Evolutionary conservation across 2,329 filamentous ascomycete species (phyloP).

Genomic region (Diplodia intermedia): DNA sequence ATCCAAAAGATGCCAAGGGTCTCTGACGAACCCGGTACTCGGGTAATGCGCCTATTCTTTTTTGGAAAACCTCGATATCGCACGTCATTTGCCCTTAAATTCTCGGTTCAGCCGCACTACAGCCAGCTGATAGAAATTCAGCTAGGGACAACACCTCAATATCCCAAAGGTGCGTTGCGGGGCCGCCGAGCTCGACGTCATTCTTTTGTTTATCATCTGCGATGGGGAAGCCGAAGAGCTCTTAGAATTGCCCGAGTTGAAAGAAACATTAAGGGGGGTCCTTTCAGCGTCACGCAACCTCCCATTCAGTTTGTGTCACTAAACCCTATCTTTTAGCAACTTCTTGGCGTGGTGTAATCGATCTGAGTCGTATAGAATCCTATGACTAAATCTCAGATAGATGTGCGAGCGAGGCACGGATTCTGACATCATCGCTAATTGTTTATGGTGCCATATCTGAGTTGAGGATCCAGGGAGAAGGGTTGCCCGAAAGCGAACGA

Average conservation of each 20-base stretch:
- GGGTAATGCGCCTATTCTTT: neutral
- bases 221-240: neutral
- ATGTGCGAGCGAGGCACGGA: neutral
- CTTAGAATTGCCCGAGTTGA: neutral
- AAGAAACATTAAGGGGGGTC: neutral
- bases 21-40: neutral
- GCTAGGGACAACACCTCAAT: neutral
- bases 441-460: too few relatives aligned
- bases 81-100: neutral
- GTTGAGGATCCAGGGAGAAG: too few relatives aligned
- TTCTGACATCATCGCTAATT: neutral
- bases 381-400: neutral
- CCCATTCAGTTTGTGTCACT: neutral
- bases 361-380: neutral
- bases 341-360: conserved; percentile 5
- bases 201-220: neutral
- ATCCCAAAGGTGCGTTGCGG: too few relatives aligned
- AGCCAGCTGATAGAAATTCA: too few relatives aligned
- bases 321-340: conserved; percentile 19
- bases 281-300: neutral
- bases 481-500: too few relatives aligned
- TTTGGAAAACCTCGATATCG: neutral
- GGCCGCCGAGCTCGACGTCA: neutral
- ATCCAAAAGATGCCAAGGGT: too few relatives aligned
- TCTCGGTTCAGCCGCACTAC: neutral